Percentiles rank a stretch among this genome's conserved stretches.
phyloP scores from a whole-genome alignment of 805 yeast species.

The Suhomyces kilbournensis region DNA sequence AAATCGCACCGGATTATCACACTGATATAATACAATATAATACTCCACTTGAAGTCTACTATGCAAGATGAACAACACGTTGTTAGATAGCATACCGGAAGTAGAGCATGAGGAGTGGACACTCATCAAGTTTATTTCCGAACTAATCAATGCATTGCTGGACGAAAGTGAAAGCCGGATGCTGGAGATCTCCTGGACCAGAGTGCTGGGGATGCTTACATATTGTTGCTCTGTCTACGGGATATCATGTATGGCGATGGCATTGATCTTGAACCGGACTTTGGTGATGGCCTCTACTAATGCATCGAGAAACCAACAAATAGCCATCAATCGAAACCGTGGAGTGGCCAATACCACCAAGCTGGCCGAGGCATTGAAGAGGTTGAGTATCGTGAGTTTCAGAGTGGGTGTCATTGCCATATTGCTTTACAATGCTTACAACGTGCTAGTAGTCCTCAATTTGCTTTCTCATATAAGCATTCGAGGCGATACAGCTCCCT shows the following conservation, averaged over 20 bases:
- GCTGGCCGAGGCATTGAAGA: slow-evolving; percentile 17
- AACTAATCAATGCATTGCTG: slow-evolving; percentile 9
- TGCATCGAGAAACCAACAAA: slow-evolving; percentile 19
- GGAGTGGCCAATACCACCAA: slow-evolving; percentile 6
- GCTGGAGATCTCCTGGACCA: slow-evolving; percentile 8
- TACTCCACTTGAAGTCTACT: not conserved
- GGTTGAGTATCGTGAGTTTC: slow-evolving; percentile 21
- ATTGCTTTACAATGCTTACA: slow-evolving; percentile 22
- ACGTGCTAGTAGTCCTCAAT: slow-evolving; percentile 32
- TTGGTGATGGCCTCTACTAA: slow-evolving; percentile 37
- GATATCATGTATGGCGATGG: slow-evolving; percentile 34
- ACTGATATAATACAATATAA: too few species aligned
- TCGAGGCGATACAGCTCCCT: not conserved
- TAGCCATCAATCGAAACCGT: slow-evolving; percentile 15
- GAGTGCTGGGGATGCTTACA: slow-evolving; percentile 20
- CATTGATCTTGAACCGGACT: slow-evolving; percentile 37
- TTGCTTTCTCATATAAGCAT: slow-evolving; percentile 19
- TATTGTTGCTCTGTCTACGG: slow-evolving; percentile 40
- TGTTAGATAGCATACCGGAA: not conserved
- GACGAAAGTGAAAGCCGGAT: slow-evolving; percentile 8
- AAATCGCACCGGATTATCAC: not conserved
- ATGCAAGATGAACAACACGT: not conserved
- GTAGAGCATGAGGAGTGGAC: not conserved
- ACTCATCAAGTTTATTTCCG: not conserved
- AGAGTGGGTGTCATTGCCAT: slow-evolving; percentile 26